Base-by-base conservation (phyloP, 805 yeast species). In the Ogataea chonburiensis region DNA sequence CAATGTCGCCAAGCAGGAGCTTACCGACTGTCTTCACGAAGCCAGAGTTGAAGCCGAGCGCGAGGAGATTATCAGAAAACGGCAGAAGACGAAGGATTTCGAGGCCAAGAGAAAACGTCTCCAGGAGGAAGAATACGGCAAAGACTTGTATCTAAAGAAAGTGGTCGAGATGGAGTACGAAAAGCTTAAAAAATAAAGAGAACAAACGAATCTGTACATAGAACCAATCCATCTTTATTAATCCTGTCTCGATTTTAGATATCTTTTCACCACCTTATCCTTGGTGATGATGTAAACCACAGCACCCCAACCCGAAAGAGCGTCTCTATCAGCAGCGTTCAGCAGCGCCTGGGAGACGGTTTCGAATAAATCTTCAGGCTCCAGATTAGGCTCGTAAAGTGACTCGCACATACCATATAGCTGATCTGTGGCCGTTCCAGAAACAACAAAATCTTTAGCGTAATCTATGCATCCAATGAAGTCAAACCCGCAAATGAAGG, bases 361-460 rank as follows among this genome's bases (percentile, higher is more conserved):
- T 64, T 93, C 98, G 58, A 93, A 93, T 50, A 93, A 70, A 62
- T 93, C 96, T 50, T 93, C 98, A 5, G 98, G 88, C 60, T 79
- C 97, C 51, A 94, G 70, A 55, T 85, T 70, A 26, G 98, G 97
- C 65, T 93, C 98, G 64, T 88, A 94, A 41, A 93, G 71, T 9
- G 95, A 76, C 67, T 93, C 99, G 66, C 98, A 94, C 97, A 93
- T 91, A 63, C 99, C 99, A 58, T 82, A 93, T 40, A 93, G 71
- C 68, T 93, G 98, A 58, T 91, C 96, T n/a, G 87, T 66, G 5
- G 97, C 97, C 2, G 98, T 93, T 41, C 99, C 99, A 45, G 88
- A 72, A 12, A 93, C 98, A 20, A 86, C 86, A 59, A 93, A 93
- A 64, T 93, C 98, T 52, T 86, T 77, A 35, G 97, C 95, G 54